Evolutionary conservation across 768 basidiomycete species (phyloP), one percentile per base, ranked within the genome.

Genomic region (Lactifluus hygrophoroides): DNA sequence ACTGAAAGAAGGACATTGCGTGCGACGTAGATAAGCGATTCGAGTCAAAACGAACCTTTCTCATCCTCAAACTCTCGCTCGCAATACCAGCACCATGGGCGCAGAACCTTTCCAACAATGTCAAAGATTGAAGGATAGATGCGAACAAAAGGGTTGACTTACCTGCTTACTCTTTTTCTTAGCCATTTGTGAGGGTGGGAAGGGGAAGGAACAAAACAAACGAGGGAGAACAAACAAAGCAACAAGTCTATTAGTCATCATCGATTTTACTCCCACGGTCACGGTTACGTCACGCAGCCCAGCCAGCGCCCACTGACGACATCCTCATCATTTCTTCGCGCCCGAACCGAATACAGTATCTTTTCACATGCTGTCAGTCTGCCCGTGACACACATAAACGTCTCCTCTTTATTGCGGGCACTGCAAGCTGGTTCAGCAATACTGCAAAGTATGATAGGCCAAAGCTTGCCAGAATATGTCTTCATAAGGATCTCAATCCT

Each of bases 21-120:
- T 25, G 48, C 5, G 56, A 38, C 19, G n/a, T 8, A 35, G 21
- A 48, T 7, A 17, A 21, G 40, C 13, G 5, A 56, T 25, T 1
- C 2, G 28, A 34, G 44, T 47, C 66, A 48, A n/a, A n/a, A 73
- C 77, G 19, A 48, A 91, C 94, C 94, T 75, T 97, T 98, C 73
- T 97, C 94, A 81, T 99, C 96, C 73, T 98, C 94, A 67, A 99
- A 99, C 73, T 96, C 95, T 69, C 95, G 84, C 73, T 98, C 94
- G 76, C 94, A 98, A 72, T 98, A 98, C 94, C 94, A 97, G 75
- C 94, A 97, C 93, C 94, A 96, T 16, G 91, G 90, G 5, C 88
- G 84, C 63, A 93, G 81, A 63, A 91, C 73, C 90, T 93, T 59
- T 9, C 32, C 19, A 34, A 42, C 13, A 7, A 35, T 45, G 56